Percentiles rank a stretch among this genome's conserved stretches.
phyloP scores from a whole-genome alignment of 306 rosid species.

The Rosa lucieae region DNA sequence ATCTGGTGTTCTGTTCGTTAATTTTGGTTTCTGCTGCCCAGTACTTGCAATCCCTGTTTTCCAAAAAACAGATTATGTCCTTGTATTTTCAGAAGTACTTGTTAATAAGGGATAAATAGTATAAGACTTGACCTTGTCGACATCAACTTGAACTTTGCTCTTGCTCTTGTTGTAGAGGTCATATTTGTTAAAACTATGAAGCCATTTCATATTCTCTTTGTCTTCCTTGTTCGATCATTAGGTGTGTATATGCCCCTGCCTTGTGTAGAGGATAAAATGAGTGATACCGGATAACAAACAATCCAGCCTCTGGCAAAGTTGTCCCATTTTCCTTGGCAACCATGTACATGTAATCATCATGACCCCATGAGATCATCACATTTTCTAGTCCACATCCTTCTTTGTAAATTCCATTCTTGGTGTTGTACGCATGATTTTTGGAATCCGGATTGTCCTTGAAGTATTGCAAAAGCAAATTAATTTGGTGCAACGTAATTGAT shows the following conservation, averaged over 20 bases:
- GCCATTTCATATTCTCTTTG: constrained; percentile 5
- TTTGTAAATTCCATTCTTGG: constrained; percentile 32
- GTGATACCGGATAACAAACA: constrained; percentile 7
- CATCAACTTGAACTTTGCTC: background rate
- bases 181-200: background rate
- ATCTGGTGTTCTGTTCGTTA: too few relatives aligned
- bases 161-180: background rate
- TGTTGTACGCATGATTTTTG: constrained; percentile 20
- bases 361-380: constrained; percentile 33
- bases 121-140: background rate
- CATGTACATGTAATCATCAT: constrained; percentile 29
- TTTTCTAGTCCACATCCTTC: constrained; percentile 34
- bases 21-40: too few relatives aligned
- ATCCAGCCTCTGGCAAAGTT: constrained; percentile 3
- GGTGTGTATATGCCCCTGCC: background rate
- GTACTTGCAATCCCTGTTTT: too few relatives aligned
- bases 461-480: constrained; percentile 14
- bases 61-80: too few relatives aligned
- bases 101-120: background rate
- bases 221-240: background rate
- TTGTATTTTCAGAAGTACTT: background rate
- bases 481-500: background rate
- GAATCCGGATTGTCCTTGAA: constrained; percentile 34
- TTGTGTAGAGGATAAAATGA: constrained; percentile 11
- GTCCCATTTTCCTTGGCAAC: constrained; percentile 10